Conservation (phyloP, 2,329 filamentous ascomycete species). For the Calonectria montana region DNA sequence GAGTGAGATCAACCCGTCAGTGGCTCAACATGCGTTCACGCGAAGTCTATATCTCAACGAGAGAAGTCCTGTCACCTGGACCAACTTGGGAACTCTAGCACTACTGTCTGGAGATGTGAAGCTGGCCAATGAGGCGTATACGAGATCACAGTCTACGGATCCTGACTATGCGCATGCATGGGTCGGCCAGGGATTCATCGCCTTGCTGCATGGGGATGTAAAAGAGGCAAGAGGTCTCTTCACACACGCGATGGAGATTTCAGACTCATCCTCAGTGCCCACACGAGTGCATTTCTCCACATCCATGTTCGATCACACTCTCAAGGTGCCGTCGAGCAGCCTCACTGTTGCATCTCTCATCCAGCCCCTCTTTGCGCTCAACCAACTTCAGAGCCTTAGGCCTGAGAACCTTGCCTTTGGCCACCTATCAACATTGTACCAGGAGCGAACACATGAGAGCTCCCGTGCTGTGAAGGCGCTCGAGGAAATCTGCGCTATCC, state of each 20-base stretch:
- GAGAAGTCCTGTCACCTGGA: constrained; percentile 85
- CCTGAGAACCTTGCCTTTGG: constrained; percentile 78
- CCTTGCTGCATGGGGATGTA: constrained; percentile 77
- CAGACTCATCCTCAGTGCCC: constrained; percentile 78
- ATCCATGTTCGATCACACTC: constrained; percentile 84
- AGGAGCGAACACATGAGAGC: constrained; percentile 82
- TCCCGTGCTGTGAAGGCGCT: constrained; percentile 72
- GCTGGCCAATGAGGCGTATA: constrained; percentile 91
- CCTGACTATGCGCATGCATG: constrained; percentile 94
- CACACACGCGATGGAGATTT: constrained; percentile 93
- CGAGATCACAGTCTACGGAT: constrained; percentile 90
- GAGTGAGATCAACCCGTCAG: constrained; percentile 83
- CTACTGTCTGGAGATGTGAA: constrained; percentile 84
- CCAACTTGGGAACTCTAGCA: constrained; percentile 89
- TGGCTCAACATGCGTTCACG: constrained; percentile 93
- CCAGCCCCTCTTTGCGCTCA: constrained; percentile 88
- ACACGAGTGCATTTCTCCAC: constrained; percentile 83
- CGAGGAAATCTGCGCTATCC: constrained; percentile 71
- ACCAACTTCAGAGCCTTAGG: constrained; percentile 79
- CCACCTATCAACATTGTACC: constrained; percentile 83
- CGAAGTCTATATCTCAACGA: constrained; percentile 94
- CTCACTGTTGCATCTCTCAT: constrained; percentile 73
- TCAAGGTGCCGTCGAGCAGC: constrained; percentile 63
- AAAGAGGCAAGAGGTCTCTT: constrained; percentile 87
- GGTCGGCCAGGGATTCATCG: constrained; percentile 91